Evolutionary conservation across 2,329 filamentous ascomycete species (phyloP).

Genomic region (Colletotrichum orchidophilum): DNA sequence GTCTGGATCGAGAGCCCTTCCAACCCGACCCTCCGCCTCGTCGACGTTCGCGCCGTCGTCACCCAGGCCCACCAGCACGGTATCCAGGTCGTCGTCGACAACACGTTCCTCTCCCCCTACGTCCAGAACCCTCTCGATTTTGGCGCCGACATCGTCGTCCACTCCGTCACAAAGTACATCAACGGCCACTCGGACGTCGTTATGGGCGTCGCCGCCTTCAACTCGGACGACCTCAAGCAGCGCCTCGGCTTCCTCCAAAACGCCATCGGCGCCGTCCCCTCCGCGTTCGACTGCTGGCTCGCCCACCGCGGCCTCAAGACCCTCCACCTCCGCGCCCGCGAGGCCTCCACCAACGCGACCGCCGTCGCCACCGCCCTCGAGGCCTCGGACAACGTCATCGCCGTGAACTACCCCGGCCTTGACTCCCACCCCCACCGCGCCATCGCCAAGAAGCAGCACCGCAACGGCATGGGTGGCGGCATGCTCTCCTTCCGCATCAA

Average conservation of each 20-base stretch:
- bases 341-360: conserved; percentile 84
- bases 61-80: conserved; percentile 86
- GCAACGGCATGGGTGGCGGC: conserved; percentile 91
- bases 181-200: conserved; percentile 97
- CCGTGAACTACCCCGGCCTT: conserved; percentile 95
- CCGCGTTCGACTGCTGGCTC: conserved; percentile 96
- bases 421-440: conserved; percentile 85
- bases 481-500: conserved; percentile 97
- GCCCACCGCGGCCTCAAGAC: conserved; percentile 98
- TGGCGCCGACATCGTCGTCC: conserved; percentile 95
- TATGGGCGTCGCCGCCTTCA: conserved; percentile 97
- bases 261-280: conserved; percentile 94
- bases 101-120: conserved; percentile 97
- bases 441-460: conserved; percentile 91
- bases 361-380: conserved; percentile 81
- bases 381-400: conserved; percentile 80
- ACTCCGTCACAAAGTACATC: conserved; percentile 99
- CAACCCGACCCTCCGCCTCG: conserved; percentile 92
- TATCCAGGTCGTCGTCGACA: conserved; percentile 97
- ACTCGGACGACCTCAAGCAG: conserved; percentile 80
- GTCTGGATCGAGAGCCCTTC: conserved; percentile 98
- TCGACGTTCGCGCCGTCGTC: conserved; percentile 90
- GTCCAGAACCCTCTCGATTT: conserved; percentile 95
- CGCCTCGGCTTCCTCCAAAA: conserved; percentile 94
- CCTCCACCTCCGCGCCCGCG: conserved; percentile 88